Evolutionary conservation across 83 land plant species (phyloP), one percentile per base, ranked within the genome.

Genomic region (Picea mariana): DNA sequence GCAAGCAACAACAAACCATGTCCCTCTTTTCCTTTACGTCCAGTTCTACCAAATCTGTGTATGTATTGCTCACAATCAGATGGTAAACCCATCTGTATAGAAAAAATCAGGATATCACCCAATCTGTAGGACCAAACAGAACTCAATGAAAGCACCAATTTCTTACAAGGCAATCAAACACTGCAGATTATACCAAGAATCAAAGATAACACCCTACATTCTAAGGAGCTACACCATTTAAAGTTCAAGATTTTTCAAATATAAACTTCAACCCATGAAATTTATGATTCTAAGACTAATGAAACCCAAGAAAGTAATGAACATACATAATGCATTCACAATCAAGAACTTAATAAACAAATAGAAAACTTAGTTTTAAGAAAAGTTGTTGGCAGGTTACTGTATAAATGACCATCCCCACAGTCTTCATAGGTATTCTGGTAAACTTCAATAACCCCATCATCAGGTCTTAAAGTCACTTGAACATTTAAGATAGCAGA

Each of bases 31-130:
- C 92, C 97, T 75, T 91, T 86, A 12, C 95, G 90, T 9, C 95
- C 95, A 34, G 99, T 94, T 77, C 97, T 87, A 60, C 94, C 95
- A 80, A 94, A 87, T 11, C 95, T 87, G 62, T 90, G 97, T 42
- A 94, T 96, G 79, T 96, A 94, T 79, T 96, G 93, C 79, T 94
- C 95, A 66, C 97, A 87, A 62, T 86, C 95, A 34, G 93, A 66
- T 68, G 99, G 97, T 58, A 91, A 83, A 20, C 99, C 99, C 27
- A 96, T 84, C 52, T 67, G 68, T 66, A 66, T 24, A 24, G 21
- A 7, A 66, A 24, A 66, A 66, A 27, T 9, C 68, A 66, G 13
- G 2, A 24, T 23, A 24, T 64, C 31, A 12, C 13, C 21, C 24
- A 21, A 64, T 64, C 2, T 24, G 27, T 24, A 66, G 0, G 24